Base-by-base conservation (phyloP, 2,329 filamentous ascomycete species). In the Leptographium procerum region DNA sequence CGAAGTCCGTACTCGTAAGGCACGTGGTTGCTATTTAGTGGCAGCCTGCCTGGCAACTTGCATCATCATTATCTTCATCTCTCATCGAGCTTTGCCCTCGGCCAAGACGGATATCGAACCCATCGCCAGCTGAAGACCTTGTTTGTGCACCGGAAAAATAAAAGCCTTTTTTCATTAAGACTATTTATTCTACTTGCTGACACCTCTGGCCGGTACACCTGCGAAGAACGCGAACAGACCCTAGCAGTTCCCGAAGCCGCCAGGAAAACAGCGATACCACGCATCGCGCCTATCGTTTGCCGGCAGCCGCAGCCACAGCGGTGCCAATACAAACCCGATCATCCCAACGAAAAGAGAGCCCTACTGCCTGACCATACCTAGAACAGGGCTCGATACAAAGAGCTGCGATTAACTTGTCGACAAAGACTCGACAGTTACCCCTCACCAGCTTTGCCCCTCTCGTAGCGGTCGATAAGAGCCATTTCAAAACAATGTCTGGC, bases 401-500 rank as follows among this genome's bases (percentile, higher is more conserved):
- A 34, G 51, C 11, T 6, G n/a, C 33, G 29, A 10, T 31, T n/a
- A 31, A n/a, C 22, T 34, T 52, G 50, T 34, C 24, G 51, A 14
- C 31, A n/a, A 16, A 36, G 31, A 31, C 31, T 28, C 22, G 52
- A 43, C 33, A 9, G 31, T 40, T 54, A 54, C 52, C 52, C 52
- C 52, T 54, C 52, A 50, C 22, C 34, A 13, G 10, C 33, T 10
- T 29, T 54, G 22, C 24, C 33, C 34, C 52, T 36, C 51, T 19
- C 11, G 14, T 31, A 56, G 11, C 19, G 55, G 34, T 51, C 60
- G 60, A 34, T 29, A 50, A 58, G 52, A 55, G 26, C 31, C 36
- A 55, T 45, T n/a, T 13, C 45, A 22, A 26, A 33, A 55, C 50
- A 62, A 86, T 85, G 83, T 85, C 78, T 63, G 77, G 78, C 63